Conservation (phyloP, 1,139 yeast species). For the Pneumocystis carinii region DNA sequence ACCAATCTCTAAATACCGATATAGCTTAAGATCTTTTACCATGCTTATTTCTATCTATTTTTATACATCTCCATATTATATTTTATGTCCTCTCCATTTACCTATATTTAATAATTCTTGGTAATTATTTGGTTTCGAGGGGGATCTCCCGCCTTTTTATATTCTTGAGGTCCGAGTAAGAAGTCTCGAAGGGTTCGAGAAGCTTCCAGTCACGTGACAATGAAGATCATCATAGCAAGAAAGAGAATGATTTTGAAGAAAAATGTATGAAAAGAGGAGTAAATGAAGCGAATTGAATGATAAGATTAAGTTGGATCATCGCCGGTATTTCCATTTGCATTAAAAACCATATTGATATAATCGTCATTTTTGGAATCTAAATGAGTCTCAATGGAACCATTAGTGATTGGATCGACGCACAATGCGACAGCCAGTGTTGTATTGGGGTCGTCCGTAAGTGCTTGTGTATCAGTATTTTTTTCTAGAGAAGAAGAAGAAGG, state of each 20-base stretch:
- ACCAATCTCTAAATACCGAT: constrained; percentile 29
- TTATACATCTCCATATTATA: not conserved
- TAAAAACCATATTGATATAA: not conserved
- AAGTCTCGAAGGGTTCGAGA: not conserved
- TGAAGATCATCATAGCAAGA: not conserved
- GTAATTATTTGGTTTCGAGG: not conserved
- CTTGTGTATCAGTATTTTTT: not conserved
- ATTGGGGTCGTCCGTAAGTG: not conserved
- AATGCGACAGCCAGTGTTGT: not conserved
- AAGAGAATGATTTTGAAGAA: not conserved
- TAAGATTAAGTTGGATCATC: not conserved
- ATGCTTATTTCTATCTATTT: not conserved
- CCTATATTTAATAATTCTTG: too few relatives aligned
- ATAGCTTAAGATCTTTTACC: not conserved
- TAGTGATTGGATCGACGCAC: not conserved
- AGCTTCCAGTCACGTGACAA: not conserved
- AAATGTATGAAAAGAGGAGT: too few relatives aligned
- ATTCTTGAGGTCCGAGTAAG: not conserved
- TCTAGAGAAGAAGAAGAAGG: not conserved
- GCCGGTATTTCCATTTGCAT: not conserved
- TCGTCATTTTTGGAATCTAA: not conserved
- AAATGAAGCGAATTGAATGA: too few relatives aligned
- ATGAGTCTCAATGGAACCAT: not conserved
- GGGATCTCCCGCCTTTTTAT: not conserved
- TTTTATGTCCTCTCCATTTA: too few relatives aligned